phyloP scores from a whole-genome alignment of 768 basidiomycete genomes.

The Lactarius deliciosus region DNA sequence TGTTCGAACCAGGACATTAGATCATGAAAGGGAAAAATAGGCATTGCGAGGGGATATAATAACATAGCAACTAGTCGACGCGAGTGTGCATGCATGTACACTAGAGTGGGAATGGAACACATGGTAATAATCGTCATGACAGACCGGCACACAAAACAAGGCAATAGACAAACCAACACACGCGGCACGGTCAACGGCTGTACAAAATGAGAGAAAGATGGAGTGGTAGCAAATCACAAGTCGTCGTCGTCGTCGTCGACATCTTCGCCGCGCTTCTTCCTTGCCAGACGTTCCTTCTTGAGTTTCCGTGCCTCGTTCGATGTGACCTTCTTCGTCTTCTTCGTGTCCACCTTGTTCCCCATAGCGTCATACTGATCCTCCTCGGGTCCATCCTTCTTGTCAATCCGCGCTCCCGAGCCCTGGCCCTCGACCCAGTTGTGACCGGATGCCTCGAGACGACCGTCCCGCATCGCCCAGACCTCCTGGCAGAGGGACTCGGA shows the following conservation, averaged over 20 bases:
- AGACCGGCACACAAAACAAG: conserved; percentile 25
- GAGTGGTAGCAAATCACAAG: conserved; percentile 32
- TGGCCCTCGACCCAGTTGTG: conserved; percentile 99
- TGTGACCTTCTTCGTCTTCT: conserved; percentile 86
- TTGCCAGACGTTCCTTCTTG: conserved; percentile 96
- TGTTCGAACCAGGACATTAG: no score
- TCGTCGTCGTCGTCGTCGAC: conserved; percentile 58
- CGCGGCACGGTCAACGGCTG: conserved; percentile 18
- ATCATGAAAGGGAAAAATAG: conserved; percentile 4
- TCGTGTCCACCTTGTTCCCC: conserved; percentile 92
- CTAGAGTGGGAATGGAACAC: conserved; percentile 2
- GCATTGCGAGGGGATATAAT: conserved; percentile 15
- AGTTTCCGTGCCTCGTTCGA: conserved; percentile 81
- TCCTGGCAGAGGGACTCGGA: conserved; percentile 97
- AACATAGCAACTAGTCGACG: conserved; percentile 13
- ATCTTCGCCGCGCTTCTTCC: conserved; percentile 85
- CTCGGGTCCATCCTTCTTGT: conserved; percentile 89
- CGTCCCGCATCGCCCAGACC: conserved; percentile 99
- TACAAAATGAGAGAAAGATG: conserved; percentile 3
- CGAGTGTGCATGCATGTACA: conserved; percentile 12
- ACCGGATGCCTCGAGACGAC: conserved; percentile 92
- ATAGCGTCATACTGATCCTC: conserved; percentile 93
- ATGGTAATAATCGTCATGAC: conserved; percentile 1
- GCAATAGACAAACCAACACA: conserved; percentile 19
- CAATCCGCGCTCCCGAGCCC: conserved; percentile 91